phyloP scores from a whole-genome alignment of 805 yeast species.

The Phaffomyces opuntiae region DNA sequence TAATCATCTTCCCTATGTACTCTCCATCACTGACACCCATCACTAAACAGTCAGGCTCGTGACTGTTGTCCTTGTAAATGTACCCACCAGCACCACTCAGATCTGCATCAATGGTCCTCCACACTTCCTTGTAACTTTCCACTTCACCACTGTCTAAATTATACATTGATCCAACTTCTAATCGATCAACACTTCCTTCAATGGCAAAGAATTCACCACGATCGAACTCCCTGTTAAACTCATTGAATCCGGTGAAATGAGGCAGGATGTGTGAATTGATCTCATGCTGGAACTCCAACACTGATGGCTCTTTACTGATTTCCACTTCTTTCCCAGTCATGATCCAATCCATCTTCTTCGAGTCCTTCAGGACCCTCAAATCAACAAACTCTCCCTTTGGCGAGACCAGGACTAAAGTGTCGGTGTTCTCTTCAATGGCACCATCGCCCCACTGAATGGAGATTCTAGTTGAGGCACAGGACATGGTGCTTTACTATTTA shows the following conservation, averaged over 20 bases:
- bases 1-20: slow-evolving; percentile 36
- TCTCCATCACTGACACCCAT: too few relatives aligned
- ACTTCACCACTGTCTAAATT: slow-evolving; percentile 36
- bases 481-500: slow-evolving; percentile 8
- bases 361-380: slow-evolving; percentile 25
- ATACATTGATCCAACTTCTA: slow-evolving; percentile 45
- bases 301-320: slow-evolving; percentile 9
- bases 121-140: slow-evolving; percentile 44
- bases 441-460: slow-evolving; percentile 46
- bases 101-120: slow-evolving; percentile 44
- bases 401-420: slow-evolving; percentile 42
- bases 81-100: neutral
- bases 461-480: slow-evolving; percentile 35
- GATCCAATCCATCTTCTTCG: slow-evolving; percentile 22
- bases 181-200: slow-evolving; percentile 32
- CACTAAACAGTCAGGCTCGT: neutral
- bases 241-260: slow-evolving; percentile 17
- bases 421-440: slow-evolving; percentile 34
- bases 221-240: slow-evolving; percentile 7
- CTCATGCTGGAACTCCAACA: slow-evolving; percentile 19
- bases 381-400: slow-evolving; percentile 42
- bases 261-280: slow-evolving; percentile 16
- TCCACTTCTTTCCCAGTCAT: slow-evolving; percentile 27
- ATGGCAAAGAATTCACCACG: slow-evolving; percentile 37
- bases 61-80: neutral